Evolutionary conservation across 1,284 basidiomycete genomes (phyloP).

Genomic region (Cutaneotrichosporon mucoides): DNA sequence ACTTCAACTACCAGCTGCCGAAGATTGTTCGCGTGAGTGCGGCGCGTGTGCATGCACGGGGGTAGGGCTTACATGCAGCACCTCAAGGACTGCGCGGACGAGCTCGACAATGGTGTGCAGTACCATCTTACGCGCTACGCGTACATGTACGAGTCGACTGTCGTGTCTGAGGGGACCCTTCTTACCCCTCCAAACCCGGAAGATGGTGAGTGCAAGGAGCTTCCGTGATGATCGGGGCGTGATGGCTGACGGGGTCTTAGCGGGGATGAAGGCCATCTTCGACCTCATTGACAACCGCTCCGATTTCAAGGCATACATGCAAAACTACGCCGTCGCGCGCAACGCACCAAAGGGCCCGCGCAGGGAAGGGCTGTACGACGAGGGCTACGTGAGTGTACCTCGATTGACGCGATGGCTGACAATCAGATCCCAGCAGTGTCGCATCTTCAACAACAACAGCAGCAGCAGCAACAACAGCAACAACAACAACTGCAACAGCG

Average conservation of each 20-base stretch:
- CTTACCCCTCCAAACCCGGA: slow-evolving; percentile 45
- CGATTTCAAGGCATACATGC: slow-evolving; percentile 96
- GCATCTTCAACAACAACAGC: slow-evolving; percentile 10
- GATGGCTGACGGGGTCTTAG: slow-evolving; percentile 6
- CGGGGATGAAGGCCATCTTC: slow-evolving; percentile 78
- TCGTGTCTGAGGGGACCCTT: slow-evolving; percentile 83
- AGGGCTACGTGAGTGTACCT: slow-evolving; percentile 64
- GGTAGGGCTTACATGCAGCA: slow-evolving; percentile 53
- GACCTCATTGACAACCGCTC: slow-evolving; percentile 89
- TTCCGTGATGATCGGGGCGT: background rate
- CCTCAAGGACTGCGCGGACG: slow-evolving; percentile 93
- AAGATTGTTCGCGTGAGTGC: slow-evolving; percentile 80
- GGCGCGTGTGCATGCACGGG: too few species aligned
- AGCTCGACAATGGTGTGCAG: slow-evolving; percentile 93
- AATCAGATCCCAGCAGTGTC: slow-evolving; percentile 14
- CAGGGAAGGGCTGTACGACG: slow-evolving; percentile 75
- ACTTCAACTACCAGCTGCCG: slow-evolving; percentile 94
- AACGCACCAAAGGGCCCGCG: slow-evolving; percentile 65
- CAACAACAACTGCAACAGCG: background rate
- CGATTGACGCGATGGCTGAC: too few species aligned
- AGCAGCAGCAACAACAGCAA: background rate
- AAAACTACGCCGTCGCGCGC: slow-evolving; percentile 84
- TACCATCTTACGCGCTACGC: slow-evolving; percentile 94
- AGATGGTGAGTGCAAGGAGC: slow-evolving; percentile 27
- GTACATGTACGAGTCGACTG: slow-evolving; percentile 85